Evolutionary conservation across 805 yeast genomes (phyloP), one percentile per base, ranked within the genome.

Genomic region (Wickerhamia fluorescens): DNA sequence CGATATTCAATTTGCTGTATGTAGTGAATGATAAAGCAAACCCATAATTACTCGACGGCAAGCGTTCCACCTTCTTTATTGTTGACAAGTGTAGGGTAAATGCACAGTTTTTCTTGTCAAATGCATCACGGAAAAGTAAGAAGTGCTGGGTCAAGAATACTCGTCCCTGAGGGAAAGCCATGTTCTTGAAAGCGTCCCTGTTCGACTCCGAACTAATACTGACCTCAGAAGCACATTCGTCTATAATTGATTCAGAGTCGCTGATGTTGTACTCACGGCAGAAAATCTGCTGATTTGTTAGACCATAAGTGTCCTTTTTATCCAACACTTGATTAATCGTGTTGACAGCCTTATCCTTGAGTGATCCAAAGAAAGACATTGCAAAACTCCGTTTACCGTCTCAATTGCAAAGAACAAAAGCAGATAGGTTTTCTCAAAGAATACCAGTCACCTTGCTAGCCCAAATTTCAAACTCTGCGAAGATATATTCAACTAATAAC

Each of bases 11-110:
- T 10, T 78, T 82, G 17, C 80, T 75, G 33, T 77, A 75, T 2
- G 94, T 73, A 5, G 72, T 66, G 9, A 89, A 56, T n/a, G 76
- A 61, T 12, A 92, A 64, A 2, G 95, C 87, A 56, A 87, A 83
- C 12, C 83, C 78, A 48, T 78, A 82, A 1, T 83, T 67, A 32
- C 76, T 68, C 2, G 85, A 68, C 7, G 94, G 94, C 13, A 86
- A 68, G 30, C 96, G 67, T 49, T 89, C 96, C 11, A 92, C 94
- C 37, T 86, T 78, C 45, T 81, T 77, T 21, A 92, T 59, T 1
- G 95, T 74, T 2, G 88, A 74, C 23, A 92, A 56, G 37, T 89
- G 92, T 16, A 89, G 42, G 3, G 68, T 68, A 45, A 89, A 72
- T 5, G 74, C 68, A 48, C 92, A 81, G 25, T 76, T 71, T 31